These are phyloP conservation scores for Phlyctochytrium arcticum DNA, from an alignment of 192 early-diverging fungal genomes.

Conservation along the genomic window DNA sequence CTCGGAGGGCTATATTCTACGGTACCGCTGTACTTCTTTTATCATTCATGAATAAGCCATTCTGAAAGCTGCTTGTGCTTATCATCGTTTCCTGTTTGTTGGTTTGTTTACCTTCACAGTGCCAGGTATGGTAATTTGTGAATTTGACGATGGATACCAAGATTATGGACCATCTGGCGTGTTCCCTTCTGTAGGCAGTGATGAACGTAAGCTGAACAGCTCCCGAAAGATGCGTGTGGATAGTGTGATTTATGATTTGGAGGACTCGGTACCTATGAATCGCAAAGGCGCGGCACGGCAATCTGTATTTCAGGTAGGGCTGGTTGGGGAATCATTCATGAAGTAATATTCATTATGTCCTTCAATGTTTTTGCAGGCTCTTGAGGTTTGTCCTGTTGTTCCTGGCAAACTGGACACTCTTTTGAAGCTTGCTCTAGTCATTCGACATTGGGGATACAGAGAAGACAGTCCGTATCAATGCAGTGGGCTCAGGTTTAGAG, in stretches of 20 bases:
- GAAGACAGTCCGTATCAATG: conserved; percentile 88
- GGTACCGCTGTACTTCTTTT: conserved; percentile 17
- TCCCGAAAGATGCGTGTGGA: conserved; percentile 68
- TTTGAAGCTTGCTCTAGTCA: conserved; percentile 27
- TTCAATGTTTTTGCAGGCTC: conserved; percentile 4
- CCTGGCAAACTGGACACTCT: neutral
- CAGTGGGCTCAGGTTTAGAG: conserved; percentile 65
- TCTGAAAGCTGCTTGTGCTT: no score
- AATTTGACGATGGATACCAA: neutral
- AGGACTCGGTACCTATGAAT: conserved; percentile 82
- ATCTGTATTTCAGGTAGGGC: conserved; percentile 67
- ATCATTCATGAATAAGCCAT: no score
- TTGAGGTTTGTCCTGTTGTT: conserved; percentile 21
- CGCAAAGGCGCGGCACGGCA: conserved; percentile 74
- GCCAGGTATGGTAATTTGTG: neutral
- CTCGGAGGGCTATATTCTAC: conserved; percentile 50
- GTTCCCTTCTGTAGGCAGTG: conserved; percentile 46
- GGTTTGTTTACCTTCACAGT: neutral
- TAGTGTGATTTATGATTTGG: conserved; percentile 87
- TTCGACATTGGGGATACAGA: conserved; percentile 67
- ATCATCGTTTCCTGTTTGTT: no score
- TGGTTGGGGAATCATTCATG: conserved; percentile 30
- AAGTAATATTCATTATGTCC: neutral
- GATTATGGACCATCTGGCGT: neutral
- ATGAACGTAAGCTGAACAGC: conserved; percentile 80